Evolutionary conservation across 495 filamentous ascomycete species (phyloP), one percentile per base, ranked within the genome.

Genomic region (Neurospora tetrasperma): DNA sequence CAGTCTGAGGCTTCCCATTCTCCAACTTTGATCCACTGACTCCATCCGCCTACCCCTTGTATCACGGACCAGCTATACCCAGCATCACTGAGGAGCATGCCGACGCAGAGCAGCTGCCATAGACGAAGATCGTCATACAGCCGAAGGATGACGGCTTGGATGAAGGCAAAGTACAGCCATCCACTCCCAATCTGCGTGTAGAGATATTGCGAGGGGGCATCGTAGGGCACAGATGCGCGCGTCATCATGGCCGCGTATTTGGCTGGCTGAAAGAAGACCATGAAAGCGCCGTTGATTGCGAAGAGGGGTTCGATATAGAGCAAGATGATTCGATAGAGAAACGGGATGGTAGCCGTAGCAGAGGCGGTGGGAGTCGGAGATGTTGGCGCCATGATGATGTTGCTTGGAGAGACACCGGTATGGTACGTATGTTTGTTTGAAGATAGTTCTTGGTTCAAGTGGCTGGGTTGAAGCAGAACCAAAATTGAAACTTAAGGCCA

Each of bases 291-390:
- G 68, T 69, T 75, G 69, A 76, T 16, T 31, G 76, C 76, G 31
- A 69, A 82, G 70, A 89, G 69, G n/a, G 89, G 89, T 78, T 91
- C 89, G 74, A 89, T 79, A 73, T 79, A 78, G 70, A 89, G 86
- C 80, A 90, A 88, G 77, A 87, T 85, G 74, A 86, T 69, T 59
- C 78, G 78, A 80, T 89, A 89, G 71, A 75, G 16, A 23, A 74
- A 66, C 7, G 84, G 81, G 41, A 84, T 72, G 23, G 71, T 59
- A 18, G 72, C 20, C 11, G 46, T 42, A 5, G 75, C 70, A 71
- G 71, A 66, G 23, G 23, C 40, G 42, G 46, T 43, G 42, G 43
- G 27, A 9, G 42, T 69, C 23, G 39, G 71, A 48, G 11, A 35
- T 71, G 44, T 18, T n/a, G 44, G 16, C 39, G 54, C 27, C 54